Base-by-base conservation (phyloP, 805 yeast species). In the Sugiyamaella chiloensis region DNA sequence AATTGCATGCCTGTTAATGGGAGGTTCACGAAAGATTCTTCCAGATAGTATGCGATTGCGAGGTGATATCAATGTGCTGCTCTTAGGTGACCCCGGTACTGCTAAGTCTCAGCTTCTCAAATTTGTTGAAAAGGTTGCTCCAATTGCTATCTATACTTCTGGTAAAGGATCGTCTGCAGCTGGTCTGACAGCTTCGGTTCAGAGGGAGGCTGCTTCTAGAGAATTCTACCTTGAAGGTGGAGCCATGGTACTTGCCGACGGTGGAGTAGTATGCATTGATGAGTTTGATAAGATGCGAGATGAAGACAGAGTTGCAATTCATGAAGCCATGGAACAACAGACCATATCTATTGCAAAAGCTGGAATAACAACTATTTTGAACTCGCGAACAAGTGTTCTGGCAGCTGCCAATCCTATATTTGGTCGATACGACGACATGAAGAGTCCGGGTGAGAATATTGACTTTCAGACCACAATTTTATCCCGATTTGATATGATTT, bases 131-230 rank as follows among this genome's bases (percentile, higher is more conserved):
- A 90, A 91, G 62, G 89, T 87, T 17, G 80, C 96, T 3, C 98
- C 98, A 9, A 88, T 91, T 50, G 81, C 98, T 2, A 90, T 93
- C 31, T 93, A 91, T 67, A 91, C 99, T 0, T 89, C 98, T 0
- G 99, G 99, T 72, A 93, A 93, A 63, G 99, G 99, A 61, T 91
- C 99, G 0, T 91, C 98, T 8, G 99, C 99, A 1, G 99, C 98
- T 2, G 99, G 99, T 81, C 77, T 93, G 67, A 93, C 99, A 1
- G 99, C 99, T 0, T 85, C 96, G 14, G 98, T 93, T 16, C 99
- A 91, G 70, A 78, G 96, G 64, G 98, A 93, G 65, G 75, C 87
- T 1, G 72, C 74, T 20, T 86, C 96, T 0, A 73, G 96, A 54
- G 99, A 93, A 59, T 93, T 91, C 65, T 91, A 87, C 65, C 72